Conservation (phyloP, 1,284 basidiomycete genomes). For the Coriolopsis trogii region DNA sequence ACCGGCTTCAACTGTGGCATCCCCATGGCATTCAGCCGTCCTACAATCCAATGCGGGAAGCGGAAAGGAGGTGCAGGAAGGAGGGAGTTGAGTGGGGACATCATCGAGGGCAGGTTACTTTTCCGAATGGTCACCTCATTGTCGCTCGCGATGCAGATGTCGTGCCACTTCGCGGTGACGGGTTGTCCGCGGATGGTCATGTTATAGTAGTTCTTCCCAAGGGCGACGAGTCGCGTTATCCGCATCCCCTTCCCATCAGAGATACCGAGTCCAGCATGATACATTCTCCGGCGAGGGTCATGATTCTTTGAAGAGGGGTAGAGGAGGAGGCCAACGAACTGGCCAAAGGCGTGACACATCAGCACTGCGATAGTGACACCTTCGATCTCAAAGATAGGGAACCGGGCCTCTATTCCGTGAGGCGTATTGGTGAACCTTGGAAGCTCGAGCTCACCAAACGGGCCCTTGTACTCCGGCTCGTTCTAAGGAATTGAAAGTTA, state of each 20-base stretch:
- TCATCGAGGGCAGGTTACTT: neutral
- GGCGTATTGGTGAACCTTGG: neutral
- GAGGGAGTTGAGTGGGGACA: neutral
- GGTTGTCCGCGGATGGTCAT: neutral
- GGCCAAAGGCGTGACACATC: neutral
- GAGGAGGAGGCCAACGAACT: slow-evolving; percentile 6
- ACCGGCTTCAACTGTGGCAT: too few species aligned
- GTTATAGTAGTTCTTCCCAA: slow-evolving; percentile 1
- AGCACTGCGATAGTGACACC: slow-evolving; percentile 3
- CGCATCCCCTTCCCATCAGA: neutral
- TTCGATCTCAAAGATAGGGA: neutral
- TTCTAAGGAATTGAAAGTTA: neutral
- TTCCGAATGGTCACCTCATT: neutral
- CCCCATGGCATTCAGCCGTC: too few species aligned
- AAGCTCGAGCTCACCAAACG: slow-evolving; percentile 2
- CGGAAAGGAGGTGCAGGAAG: neutral
- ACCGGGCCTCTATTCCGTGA: slow-evolving; percentile 1
- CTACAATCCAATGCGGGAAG: too few species aligned
- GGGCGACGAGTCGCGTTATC: neutral
- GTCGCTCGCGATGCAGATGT: slow-evolving; percentile 2
- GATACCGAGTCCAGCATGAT: neutral
- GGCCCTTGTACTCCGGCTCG: neutral
- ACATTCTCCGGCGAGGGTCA: neutral
- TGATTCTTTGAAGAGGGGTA: neutral
- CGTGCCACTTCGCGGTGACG: slow-evolving; percentile 5